Conservation (phyloP, 73 alveolate genomes). For the Paramecium caudatum region DNA sequence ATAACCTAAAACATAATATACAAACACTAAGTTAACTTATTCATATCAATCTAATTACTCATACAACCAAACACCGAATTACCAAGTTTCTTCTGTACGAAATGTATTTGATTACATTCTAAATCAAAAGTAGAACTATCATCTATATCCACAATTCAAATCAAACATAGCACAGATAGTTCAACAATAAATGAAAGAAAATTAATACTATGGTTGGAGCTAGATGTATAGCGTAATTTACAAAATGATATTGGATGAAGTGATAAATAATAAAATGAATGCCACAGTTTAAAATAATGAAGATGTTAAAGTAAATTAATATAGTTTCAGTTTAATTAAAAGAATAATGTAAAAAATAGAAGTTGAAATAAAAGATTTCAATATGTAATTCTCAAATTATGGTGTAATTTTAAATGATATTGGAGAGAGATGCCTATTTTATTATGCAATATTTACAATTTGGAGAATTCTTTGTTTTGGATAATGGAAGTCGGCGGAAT, state of each 20-base stretch:
- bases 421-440: background rate
- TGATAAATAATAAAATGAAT: background rate
- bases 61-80: too few relatives aligned
- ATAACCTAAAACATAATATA: too few relatives aligned
- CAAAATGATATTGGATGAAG: background rate
- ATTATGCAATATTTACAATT: background rate
- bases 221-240: background rate
- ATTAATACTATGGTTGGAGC: background rate
- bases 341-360: background rate
- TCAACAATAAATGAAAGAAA: background rate
- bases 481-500: background rate
- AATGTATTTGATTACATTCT: too few relatives aligned
- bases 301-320: background rate
- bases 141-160: background rate
- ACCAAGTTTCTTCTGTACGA: too few relatives aligned
- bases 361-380: background rate
- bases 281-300: background rate
- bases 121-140: background rate
- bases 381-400: background rate
- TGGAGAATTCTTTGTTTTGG: conserved; percentile 40
- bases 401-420: background rate
- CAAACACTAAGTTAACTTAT: too few relatives aligned
- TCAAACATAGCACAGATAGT: background rate
- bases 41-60: too few relatives aligned
- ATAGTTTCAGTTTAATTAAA: conserved; percentile 12